Conservation (phyloP, 129 eudicot species). For the Flaveria robusta region DNA sequence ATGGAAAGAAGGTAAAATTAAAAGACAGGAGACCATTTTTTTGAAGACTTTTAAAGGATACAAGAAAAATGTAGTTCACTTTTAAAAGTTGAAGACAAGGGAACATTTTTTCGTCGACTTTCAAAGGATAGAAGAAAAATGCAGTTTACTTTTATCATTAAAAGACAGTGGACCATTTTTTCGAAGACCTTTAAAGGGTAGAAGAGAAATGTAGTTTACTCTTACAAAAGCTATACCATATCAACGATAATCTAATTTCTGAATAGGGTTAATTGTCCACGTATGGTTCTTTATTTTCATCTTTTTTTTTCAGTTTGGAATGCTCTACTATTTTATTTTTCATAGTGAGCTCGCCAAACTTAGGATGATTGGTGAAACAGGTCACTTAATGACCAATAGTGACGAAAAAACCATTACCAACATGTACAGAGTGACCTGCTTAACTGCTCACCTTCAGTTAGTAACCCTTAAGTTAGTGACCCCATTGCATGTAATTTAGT, state of each 20-base stretch:
- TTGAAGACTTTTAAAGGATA: too few species aligned
- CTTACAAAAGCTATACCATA: neutral
- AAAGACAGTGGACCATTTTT: neutral
- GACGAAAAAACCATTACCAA: neutral
- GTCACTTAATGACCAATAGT: neutral
- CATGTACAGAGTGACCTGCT: too few species aligned
- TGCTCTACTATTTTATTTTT: neutral
- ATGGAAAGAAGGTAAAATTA: neutral
- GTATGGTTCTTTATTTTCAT: too few species aligned
- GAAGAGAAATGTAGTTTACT: neutral
- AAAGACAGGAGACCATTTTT: neutral
- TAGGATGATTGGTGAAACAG: neutral
- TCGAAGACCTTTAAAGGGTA: neutral
- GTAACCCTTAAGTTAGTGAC: neutral
- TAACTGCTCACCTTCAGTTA: neutral
- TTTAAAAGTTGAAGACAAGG: too few species aligned
- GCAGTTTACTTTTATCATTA: too few species aligned
- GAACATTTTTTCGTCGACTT: too few species aligned
- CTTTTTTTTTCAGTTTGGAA: neutral
- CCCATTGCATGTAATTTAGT: neutral
- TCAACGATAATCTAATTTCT: neutral
- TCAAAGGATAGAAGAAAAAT: too few species aligned
- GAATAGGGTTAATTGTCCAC: neutral
- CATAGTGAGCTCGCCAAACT: neutral
- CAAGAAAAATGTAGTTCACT: too few species aligned